These are phyloP conservation scores for Taxillus chinensis DNA, from an alignment of 164 flowering plant species.

Conservation along the genomic window DNA sequence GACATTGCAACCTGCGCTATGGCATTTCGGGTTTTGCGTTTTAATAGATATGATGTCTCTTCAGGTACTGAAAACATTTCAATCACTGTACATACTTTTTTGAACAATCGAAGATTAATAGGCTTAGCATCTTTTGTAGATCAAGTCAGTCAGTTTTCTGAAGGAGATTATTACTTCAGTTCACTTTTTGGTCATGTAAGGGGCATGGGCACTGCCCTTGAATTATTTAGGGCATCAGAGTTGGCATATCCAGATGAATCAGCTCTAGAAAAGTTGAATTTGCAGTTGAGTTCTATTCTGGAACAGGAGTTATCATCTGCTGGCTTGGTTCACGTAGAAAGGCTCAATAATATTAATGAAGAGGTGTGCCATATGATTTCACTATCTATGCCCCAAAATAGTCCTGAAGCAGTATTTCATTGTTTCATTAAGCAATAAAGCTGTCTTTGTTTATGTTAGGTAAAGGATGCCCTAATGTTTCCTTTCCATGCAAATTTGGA, in stretches of 20 bases:
- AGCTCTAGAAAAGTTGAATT: constrained; percentile 24
- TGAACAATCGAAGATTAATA: too few species aligned
- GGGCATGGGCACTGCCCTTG: constrained; percentile 30
- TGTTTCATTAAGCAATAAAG: neutral
- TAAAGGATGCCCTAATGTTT: constrained; percentile 35
- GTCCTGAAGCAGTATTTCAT: too few species aligned
- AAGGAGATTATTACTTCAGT: constrained; percentile 18
- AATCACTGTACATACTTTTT: too few species aligned
- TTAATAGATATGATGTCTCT: constrained; percentile 49
- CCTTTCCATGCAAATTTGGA: constrained; percentile 34
- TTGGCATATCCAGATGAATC: constrained; percentile 36
- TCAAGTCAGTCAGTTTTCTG: constrained; percentile 24
- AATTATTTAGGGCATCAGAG: constrained; percentile 59
- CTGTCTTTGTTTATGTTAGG: constrained; percentile 28
- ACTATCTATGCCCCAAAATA: neutral
- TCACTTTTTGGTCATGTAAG: constrained; percentile 26
- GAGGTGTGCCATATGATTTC: constrained; percentile 30
- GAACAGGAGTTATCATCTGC: constrained; percentile 15
- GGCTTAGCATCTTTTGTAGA: constrained; percentile 25
- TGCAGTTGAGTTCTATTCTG: constrained; percentile 26
- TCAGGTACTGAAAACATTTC: neutral
- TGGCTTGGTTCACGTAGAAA: constrained; percentile 13
- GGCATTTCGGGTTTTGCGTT: constrained; percentile 68
- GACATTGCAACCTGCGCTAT: constrained; percentile 48
- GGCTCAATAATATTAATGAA: constrained; percentile 10